A percentile compares a stretch with the other conserved stretches of the same genome.
Conservation (phyloP, 306 rosid species). For the Mimosa pudica region DNA sequence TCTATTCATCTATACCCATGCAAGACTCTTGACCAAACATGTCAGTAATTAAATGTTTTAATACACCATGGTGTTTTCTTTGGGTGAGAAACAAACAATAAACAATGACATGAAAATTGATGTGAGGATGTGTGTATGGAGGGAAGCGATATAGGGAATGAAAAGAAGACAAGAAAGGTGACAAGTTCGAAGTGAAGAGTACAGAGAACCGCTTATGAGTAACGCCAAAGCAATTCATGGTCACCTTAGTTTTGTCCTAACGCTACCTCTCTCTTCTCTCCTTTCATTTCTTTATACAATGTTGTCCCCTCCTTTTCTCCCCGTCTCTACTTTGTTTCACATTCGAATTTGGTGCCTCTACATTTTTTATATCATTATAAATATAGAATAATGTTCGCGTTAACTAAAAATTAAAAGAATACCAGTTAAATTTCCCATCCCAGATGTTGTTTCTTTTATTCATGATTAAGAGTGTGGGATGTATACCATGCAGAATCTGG, state of each 20-base stretch:
- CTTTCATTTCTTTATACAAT: background rate
- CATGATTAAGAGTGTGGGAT: background rate
- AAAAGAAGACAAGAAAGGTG: background rate
- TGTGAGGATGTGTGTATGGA: background rate
- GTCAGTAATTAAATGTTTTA: too few species aligned
- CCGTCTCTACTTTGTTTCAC: background rate
- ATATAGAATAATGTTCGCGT: background rate
- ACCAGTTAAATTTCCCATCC: background rate
- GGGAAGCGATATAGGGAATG: background rate
- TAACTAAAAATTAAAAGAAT: too few species aligned
- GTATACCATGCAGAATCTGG: background rate
- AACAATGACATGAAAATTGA: background rate
- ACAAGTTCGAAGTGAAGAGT: background rate
- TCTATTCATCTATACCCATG: too few species aligned
- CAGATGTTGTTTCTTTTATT: too few species aligned
- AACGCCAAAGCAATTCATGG: constrained; percentile 15
- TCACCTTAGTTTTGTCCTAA: constrained; percentile 14
- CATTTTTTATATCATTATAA: background rate
- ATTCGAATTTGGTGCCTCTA: background rate
- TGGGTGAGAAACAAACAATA: background rate
- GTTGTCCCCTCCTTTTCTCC: background rate
- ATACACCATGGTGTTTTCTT: too few species aligned
- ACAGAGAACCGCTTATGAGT: background rate
- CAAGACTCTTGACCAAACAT: too few species aligned
- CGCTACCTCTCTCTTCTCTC: background rate